Conservation (phyloP, 2,329 filamentous ascomycete genomes). For the Diaporthe humulicola region DNA sequence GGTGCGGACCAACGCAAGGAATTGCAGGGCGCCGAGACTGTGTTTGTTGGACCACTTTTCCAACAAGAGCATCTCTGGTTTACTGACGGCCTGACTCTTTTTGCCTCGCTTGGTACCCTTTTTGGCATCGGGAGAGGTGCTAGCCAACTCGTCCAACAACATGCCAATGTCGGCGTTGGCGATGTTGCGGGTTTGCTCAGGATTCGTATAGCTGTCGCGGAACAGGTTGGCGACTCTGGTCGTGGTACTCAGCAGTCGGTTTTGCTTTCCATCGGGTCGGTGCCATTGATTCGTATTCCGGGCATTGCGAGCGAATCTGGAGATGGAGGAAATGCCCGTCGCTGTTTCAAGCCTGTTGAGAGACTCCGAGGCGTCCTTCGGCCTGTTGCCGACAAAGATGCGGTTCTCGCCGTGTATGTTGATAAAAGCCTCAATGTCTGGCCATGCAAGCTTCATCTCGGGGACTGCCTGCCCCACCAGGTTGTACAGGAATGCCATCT, state of each 20-base stretch:
- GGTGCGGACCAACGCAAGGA: constrained; percentile 6
- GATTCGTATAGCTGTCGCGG: neutral
- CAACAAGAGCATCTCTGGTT: neutral
- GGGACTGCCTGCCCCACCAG: neutral
- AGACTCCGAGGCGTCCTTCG: constrained; percentile 3
- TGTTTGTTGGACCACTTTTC: constrained; percentile 5
- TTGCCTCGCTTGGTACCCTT: neutral
- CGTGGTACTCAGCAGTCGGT: neutral
- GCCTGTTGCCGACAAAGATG: neutral
- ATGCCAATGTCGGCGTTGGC: constrained; percentile 7
- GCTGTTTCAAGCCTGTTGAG: constrained; percentile 10
- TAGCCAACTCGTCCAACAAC: neutral
- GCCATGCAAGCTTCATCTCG: neutral
- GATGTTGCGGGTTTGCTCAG: neutral
- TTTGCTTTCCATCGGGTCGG: neutral
- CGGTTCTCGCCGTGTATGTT: neutral
- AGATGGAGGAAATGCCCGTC: neutral
- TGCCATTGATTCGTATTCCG: neutral
- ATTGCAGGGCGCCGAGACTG: constrained; percentile 1
- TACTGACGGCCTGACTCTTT: neutral
- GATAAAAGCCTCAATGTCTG: constrained; percentile 10
- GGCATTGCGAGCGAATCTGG: neutral
- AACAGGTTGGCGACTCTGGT: constrained; percentile 19
- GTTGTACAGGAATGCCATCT: constrained; percentile 10
- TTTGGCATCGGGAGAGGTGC: neutral